A percentile compares a stretch with the other conserved stretches of the same genome.
Evolutionary conservation across 1,139 yeast species (phyloP).

Genomic region (Candida tetrigidarum): DNA sequence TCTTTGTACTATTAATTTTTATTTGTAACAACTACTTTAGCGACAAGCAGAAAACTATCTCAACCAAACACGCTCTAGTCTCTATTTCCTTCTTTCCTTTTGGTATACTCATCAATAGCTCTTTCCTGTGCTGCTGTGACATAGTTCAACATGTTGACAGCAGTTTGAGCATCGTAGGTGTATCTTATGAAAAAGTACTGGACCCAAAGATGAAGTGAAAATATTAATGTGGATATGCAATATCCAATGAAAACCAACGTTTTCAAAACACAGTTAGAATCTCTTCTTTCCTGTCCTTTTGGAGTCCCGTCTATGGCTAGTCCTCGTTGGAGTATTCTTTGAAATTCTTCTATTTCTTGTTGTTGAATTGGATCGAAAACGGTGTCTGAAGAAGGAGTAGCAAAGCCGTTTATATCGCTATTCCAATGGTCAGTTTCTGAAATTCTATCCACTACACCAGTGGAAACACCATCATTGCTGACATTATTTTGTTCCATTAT

Average conservation of each 20-base stretch:
- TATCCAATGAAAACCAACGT: slow-evolving; percentile 16
- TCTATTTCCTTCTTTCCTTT: slow-evolving; percentile 5
- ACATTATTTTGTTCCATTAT: slow-evolving; percentile 1
- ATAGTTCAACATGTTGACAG: slow-evolving; percentile 14
- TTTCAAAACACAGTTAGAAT: slow-evolving; percentile 7
- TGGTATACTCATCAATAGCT: slow-evolving; percentile 15
- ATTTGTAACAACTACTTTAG: not conserved
- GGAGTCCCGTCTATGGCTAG: not conserved
- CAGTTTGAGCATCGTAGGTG: slow-evolving; percentile 17
- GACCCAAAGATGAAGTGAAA: slow-evolving; percentile 14
- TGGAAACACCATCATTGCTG: not conserved
- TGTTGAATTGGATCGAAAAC: slow-evolving; percentile 8
- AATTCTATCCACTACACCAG: slow-evolving; percentile 3
- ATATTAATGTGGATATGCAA: slow-evolving; percentile 15
- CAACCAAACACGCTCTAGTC: not conserved
- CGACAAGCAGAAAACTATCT: not conserved
- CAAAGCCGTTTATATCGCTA: not conserved
- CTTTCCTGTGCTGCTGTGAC: slow-evolving; percentile 17
- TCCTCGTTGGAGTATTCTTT: slow-evolving; percentile 4
- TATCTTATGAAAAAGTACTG: slow-evolving; percentile 15
- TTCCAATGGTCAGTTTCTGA: slow-evolving; percentile 5
- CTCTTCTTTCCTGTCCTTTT: not conserved
- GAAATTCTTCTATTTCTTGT: slow-evolving; percentile 8
- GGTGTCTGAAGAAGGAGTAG: slow-evolving; percentile 1
- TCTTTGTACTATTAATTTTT: not conserved